Conservation (phyloP, 2,329 filamentous ascomycete species). For the Dactylellina sp. region DNA sequence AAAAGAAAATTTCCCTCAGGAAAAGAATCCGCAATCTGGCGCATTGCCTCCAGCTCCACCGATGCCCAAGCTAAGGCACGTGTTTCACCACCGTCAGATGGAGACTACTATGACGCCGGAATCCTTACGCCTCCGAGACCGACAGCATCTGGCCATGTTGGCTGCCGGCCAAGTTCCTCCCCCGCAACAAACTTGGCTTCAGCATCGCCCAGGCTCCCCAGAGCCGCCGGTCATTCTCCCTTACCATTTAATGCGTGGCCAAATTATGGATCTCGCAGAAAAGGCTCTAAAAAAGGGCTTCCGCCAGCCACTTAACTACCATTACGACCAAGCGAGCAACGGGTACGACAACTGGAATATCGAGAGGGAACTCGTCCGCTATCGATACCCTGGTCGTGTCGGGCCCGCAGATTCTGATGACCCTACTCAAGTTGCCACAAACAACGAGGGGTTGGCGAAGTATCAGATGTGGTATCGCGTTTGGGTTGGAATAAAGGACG, state of each 20-base stretch:
- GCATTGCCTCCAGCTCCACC: background rate
- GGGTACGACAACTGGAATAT: slow-evolving; percentile 11
- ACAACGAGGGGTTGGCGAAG: slow-evolving; percentile 25
- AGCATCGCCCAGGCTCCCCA: background rate
- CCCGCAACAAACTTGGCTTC: background rate
- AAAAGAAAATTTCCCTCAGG: background rate
- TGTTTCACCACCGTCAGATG: background rate
- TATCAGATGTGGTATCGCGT: slow-evolving; percentile 34
- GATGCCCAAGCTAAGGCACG: background rate
- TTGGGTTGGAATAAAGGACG: slow-evolving; percentile 22
- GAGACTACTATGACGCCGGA: background rate
- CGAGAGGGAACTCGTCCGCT: background rate
- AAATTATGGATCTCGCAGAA: slow-evolving; percentile 16
- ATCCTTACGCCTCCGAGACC: background rate
- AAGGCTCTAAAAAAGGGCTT: slow-evolving; percentile 32
- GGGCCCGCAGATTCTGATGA: slow-evolving; percentile 17
- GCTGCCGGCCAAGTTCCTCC: background rate
- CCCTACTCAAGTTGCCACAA: slow-evolving; percentile 31
- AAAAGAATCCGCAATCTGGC: background rate
- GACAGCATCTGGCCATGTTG: background rate
- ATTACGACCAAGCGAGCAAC: background rate
- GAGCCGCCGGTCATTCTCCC: slow-evolving; percentile 1
- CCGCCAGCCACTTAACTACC: slow-evolving; percentile 45
- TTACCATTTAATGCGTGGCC: background rate
- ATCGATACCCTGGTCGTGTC: slow-evolving; percentile 10